These are phyloP conservation scores for Capronia americana DNA, from an alignment of 2,329 filamentous ascomycete species.

Conservation along the genomic window DNA sequence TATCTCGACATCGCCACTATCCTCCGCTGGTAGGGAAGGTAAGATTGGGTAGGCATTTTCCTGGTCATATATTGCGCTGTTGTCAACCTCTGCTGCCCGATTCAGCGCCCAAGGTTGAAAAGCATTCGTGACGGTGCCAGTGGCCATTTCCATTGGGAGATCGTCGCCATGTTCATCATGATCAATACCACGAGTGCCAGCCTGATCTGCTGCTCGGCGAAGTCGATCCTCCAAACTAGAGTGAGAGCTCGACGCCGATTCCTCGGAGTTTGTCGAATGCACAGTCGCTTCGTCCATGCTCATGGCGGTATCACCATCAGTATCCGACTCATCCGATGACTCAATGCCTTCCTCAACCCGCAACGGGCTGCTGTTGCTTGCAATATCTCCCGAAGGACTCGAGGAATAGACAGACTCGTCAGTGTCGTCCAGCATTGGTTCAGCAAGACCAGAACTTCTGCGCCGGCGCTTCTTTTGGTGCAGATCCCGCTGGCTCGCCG, in stretches of 20 bases:
- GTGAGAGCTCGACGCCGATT: constrained; percentile 63
- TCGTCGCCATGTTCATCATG: constrained; percentile 69
- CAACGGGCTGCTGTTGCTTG: constrained; percentile 47
- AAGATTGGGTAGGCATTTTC: constrained; percentile 51
- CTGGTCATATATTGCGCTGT: constrained; percentile 49
- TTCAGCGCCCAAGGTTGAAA: constrained; percentile 56
- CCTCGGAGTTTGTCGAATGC: constrained; percentile 68
- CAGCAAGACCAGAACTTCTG: constrained; percentile 64
- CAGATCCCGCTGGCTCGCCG: constrained; percentile 69
- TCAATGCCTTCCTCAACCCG: constrained; percentile 58
- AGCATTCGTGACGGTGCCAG: constrained; percentile 60
- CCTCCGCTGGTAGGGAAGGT: constrained; percentile 43
- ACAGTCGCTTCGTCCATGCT: constrained; percentile 79
- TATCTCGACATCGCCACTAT: constrained; percentile 39
- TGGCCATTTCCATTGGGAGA: constrained; percentile 80
- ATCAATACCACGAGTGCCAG: constrained; percentile 73
- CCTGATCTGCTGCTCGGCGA: constrained; percentile 74
- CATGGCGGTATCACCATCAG: constrained; percentile 81
- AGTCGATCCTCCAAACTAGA: constrained; percentile 81
- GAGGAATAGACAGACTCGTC: constrained; percentile 72
- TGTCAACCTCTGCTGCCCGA: constrained; percentile 40
- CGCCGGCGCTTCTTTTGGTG: constrained; percentile 61
- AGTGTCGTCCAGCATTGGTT: constrained; percentile 53
- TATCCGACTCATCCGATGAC: constrained; percentile 58
- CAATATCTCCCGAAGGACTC: constrained; percentile 61